These are phyloP conservation scores for Monilinia laxa DNA, from an alignment of 2,329 filamentous ascomycete species.

Conservation along the genomic window DNA sequence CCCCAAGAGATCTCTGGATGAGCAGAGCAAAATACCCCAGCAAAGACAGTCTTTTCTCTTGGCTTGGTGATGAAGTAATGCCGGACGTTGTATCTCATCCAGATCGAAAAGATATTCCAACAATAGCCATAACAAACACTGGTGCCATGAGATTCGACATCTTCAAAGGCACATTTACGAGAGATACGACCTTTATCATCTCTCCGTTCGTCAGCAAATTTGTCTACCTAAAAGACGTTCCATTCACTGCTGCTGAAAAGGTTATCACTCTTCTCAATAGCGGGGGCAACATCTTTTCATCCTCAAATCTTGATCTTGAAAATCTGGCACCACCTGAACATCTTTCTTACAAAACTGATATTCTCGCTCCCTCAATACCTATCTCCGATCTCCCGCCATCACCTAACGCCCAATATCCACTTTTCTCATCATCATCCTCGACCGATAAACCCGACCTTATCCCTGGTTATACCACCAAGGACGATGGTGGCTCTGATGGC, in stretches of 20 bases:
- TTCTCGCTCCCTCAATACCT: constrained; percentile 27
- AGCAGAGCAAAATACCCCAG: constrained; percentile 72
- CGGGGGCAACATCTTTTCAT: constrained; percentile 48
- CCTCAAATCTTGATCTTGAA: constrained; percentile 36
- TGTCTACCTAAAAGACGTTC: constrained; percentile 74
- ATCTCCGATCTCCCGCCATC: not conserved
- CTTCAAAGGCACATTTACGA: constrained; percentile 87
- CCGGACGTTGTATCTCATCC: constrained; percentile 62
- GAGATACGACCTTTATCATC: constrained; percentile 80
- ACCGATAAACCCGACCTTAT: constrained; percentile 44
- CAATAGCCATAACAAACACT: constrained; percentile 79
- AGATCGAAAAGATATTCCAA: constrained; percentile 58
- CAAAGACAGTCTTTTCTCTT: constrained; percentile 74
- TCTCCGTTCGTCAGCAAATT: constrained; percentile 85
- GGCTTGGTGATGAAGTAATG: constrained; percentile 74
- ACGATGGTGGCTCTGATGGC: constrained; percentile 79
- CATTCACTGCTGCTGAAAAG: constrained; percentile 70
- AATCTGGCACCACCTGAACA: constrained; percentile 39
- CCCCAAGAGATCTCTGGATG: constrained; percentile 79
- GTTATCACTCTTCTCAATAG: constrained; percentile 62
- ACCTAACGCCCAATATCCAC: constrained; percentile 3
- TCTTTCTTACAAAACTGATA: constrained; percentile 29
- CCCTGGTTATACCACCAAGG: constrained; percentile 84
- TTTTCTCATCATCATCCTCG: constrained; percentile 32
- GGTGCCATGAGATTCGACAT: constrained; percentile 94